Percentiles rank a stretch among this genome's conserved stretches.
phyloP scores from a whole-genome alignment of 2,329 filamentous ascomycete species.

The Lasiodiplodia hormozganensis region DNA sequence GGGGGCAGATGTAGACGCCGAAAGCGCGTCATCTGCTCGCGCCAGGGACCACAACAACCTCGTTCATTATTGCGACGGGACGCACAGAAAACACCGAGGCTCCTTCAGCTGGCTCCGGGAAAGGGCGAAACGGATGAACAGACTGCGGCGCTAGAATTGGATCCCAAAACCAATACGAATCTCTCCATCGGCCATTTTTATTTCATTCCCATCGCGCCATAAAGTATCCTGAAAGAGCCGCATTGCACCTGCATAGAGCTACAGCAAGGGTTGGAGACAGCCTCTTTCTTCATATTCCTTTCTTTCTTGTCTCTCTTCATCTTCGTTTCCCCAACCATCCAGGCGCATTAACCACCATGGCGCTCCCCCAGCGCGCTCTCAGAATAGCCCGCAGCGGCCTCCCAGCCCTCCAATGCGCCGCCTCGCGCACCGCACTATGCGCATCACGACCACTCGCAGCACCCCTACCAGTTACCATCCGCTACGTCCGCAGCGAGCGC shows the following conservation, averaged over 20 bases:
- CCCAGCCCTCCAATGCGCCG: not conserved
- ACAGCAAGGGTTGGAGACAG: not conserved
- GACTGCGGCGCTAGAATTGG: not conserved
- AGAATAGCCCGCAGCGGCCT: constrained; percentile 16
- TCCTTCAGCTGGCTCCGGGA: not conserved
- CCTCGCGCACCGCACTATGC: not conserved
- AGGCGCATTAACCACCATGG: not conserved
- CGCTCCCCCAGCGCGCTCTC: constrained; percentile 9
- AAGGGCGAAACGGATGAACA: not conserved
- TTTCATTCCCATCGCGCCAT: not conserved
- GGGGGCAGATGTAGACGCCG: constrained; percentile 4
- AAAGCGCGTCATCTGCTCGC: not conserved
- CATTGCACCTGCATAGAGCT: not conserved
- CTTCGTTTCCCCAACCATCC: not conserved
- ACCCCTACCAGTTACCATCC: not conserved
- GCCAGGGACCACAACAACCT: not conserved
- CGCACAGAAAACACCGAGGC: not conserved
- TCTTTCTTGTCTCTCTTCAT: not conserved
- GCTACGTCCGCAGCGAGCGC: not conserved
- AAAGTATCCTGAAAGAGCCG: not conserved
- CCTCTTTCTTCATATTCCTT: not conserved
- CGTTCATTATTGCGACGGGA: not conserved
- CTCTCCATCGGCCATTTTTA: not conserved
- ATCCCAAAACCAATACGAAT: not conserved
- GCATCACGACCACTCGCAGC: not conserved